Conservation (phyloP, 305 asterid genomes). For the Solanum hybrid region DNA sequence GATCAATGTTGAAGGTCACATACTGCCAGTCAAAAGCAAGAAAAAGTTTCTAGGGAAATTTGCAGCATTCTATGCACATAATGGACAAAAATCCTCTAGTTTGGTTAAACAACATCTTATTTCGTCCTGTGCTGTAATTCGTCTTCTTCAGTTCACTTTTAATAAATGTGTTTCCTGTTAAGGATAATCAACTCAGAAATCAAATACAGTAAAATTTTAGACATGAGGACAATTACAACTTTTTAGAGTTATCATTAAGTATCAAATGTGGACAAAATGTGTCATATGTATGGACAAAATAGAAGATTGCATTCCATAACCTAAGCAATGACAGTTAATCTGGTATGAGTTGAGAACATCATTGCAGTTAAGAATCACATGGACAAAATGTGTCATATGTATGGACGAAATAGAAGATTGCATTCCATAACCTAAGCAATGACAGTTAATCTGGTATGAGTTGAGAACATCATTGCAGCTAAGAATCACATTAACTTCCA, state of each 20-base stretch:
- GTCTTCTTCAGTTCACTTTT: constrained; percentile 1
- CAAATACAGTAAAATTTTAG: not conserved
- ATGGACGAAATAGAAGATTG: constrained; percentile 4
- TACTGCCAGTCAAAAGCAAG: constrained; percentile 7
- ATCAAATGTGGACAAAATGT: not conserved
- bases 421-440: not conserved
- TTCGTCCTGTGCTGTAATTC: not conserved
- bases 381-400: not conserved
- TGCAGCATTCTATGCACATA: not conserved
- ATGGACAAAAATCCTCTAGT: not conserved
- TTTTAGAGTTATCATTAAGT: not conserved
- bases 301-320: not conserved
- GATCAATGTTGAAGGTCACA: not conserved
- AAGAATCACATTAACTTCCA: not conserved
- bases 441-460: not conserved
- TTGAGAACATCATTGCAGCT: not conserved
- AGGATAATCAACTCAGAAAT: constrained; percentile 1
- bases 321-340: not conserved
- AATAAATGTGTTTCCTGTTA: constrained; percentile 4
- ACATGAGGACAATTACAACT: not conserved
- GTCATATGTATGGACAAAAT: not conserved
- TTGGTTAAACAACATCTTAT: not conserved
- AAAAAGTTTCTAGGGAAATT: not conserved
- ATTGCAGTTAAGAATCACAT: not conserved
- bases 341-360: not conserved